These are phyloP conservation scores for Trichoderma koningii DNA, from an alignment of 2,329 filamentous ascomycete genomes.

Conservation along the genomic window DNA sequence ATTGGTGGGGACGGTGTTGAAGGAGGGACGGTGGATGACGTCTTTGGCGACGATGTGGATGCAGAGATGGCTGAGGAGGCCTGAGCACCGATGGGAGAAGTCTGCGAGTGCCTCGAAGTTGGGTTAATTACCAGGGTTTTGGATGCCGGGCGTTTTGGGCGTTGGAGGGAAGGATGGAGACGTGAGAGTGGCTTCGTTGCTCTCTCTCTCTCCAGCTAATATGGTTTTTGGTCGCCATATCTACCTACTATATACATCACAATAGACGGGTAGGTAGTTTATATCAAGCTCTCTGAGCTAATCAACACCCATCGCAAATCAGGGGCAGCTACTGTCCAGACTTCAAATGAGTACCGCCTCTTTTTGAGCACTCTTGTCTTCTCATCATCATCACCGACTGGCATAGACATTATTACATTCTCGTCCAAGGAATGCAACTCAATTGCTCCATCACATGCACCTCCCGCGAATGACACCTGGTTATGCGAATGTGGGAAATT, in stretches of 20 bases:
- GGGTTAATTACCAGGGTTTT: neutral
- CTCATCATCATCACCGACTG: neutral
- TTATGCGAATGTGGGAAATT: constrained; percentile 47
- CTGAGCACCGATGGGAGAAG: neutral
- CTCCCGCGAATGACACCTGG: constrained; percentile 36
- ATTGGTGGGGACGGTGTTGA: constrained; percentile 52
- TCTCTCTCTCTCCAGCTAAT: neutral
- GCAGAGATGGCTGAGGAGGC: constrained; percentile 57
- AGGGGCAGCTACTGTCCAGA: no score
- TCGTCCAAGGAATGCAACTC: neutral
- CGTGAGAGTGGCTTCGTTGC: neutral
- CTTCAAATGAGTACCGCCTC: no score
- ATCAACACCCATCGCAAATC: neutral
- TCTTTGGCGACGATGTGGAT: constrained; percentile 57
- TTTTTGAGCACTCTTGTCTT: neutral
- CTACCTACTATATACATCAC: neutral
- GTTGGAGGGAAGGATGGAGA: constrained; percentile 17
- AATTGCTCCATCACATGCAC: constrained; percentile 31
- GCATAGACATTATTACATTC: neutral
- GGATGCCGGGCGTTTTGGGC: constrained; percentile 25
- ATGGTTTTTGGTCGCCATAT: neutral
- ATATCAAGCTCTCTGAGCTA: neutral
- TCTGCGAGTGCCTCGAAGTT: neutral
- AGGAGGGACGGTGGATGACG: constrained; percentile 55
- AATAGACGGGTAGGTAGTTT: neutral